A percentile compares a stretch with the other conserved stretches of the same genome.
Conservation (phyloP, 2,329 filamentous ascomycete species). For the Dryadomyces quercivorus region DNA sequence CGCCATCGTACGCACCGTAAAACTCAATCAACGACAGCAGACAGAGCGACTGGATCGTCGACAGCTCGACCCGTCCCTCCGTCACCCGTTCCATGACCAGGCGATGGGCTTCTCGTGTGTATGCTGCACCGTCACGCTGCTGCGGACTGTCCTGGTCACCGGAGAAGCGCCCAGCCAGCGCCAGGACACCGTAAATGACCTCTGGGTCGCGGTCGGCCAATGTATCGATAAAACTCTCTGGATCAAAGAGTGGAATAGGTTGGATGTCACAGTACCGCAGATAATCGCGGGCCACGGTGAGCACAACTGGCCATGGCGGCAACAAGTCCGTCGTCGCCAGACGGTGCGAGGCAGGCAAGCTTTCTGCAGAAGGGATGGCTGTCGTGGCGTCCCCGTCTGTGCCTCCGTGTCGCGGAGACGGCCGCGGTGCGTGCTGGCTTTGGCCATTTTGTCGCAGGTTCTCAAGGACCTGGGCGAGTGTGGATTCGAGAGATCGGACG, state of each 20-base stretch:
- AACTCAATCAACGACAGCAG: conserved; percentile 1
- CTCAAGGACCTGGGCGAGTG: not conserved
- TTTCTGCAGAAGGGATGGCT: not conserved
- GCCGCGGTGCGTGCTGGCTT: not conserved
- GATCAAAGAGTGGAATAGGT: conserved; percentile 2
- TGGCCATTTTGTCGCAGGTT: not conserved
- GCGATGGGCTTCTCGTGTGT: not conserved
- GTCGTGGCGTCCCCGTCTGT: not conserved
- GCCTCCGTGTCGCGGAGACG: not conserved
- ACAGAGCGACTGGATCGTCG: conserved; percentile 4
- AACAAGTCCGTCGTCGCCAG: not conserved
- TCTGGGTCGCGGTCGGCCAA: not conserved
- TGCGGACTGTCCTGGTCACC: not conserved
- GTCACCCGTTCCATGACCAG: conserved; percentile 1
- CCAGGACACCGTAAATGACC: not conserved
- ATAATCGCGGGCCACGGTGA: not conserved
- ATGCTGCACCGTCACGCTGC: not conserved
- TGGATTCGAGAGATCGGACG: not conserved
- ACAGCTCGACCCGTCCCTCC: conserved; percentile 3
- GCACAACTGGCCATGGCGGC: not conserved
- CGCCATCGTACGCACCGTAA: not conserved
- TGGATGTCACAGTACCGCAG: conserved; percentile 2
- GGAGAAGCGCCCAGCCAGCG: not conserved
- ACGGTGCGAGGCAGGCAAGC: not conserved
- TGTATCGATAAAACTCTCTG: not conserved